Percentiles rank a stretch among this genome's conserved stretches.
These are phyloP conservation scores for Angomonas ambiguus DNA, from an alignment of 208 protist genomes.

Conservation along the genomic window DNA sequence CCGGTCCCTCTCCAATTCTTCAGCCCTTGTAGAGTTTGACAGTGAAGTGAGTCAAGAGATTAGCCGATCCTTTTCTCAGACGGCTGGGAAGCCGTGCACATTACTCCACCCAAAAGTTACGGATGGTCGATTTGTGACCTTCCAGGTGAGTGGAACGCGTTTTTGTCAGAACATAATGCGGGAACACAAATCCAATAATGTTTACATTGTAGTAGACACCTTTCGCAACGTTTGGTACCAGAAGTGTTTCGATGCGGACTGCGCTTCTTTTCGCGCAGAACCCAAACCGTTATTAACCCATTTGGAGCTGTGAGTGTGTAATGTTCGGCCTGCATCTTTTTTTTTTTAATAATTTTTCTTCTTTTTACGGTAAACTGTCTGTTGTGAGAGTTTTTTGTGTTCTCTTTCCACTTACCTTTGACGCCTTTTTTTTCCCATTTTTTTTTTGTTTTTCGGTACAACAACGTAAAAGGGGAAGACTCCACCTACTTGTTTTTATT, in stretches of 20 bases:
- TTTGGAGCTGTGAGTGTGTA: not conserved
- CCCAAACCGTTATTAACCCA: not conserved
- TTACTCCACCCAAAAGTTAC: not conserved
- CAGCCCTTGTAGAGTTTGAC: too few species aligned
- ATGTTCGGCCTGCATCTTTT: not conserved
- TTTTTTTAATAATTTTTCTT: not conserved
- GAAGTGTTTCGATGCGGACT: conserved; percentile 87
- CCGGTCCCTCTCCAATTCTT: too few species aligned
- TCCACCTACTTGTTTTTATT: not conserved
- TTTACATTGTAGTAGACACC: conserved; percentile 68
- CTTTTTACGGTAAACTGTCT: not conserved
- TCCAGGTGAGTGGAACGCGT: conserved; percentile 46
- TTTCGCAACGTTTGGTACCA: conserved; percentile 39
- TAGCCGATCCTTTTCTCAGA: not conserved
- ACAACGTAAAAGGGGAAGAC: not conserved
- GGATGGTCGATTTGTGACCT: conserved; percentile 29
- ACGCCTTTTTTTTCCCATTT: conserved; percentile 1
- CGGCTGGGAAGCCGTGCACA: not conserved
- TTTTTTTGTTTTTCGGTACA: conserved; percentile 4
- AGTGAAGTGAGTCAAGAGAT: not conserved
- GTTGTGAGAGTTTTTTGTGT: not conserved
- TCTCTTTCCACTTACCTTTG: not conserved
- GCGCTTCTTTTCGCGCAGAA: conserved; percentile 27
- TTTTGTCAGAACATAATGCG: conserved; percentile 67
- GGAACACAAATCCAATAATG: conserved; percentile 76